Base-by-base conservation (phyloP, 1,284 basidiomycete species). In the Leccinum griseonigrum region DNA sequence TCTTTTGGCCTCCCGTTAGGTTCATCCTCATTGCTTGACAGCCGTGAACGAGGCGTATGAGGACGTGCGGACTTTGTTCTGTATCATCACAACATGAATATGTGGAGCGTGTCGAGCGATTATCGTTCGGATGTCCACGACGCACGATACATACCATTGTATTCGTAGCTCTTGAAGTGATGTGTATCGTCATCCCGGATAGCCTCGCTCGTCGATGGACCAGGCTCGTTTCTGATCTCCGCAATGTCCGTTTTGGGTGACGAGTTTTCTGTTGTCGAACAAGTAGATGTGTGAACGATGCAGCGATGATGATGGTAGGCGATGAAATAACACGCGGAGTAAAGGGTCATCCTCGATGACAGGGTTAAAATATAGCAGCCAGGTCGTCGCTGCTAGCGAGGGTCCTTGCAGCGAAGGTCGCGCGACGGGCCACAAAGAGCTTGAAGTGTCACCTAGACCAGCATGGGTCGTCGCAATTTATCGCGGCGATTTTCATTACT, bases 151-250 rank as follows among this genome's bases (percentile, higher is more conserved):
- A 26, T 64, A 92, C 94, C 94, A 69, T 97, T 97, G 66, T 88
- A 88, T 16, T 85, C 91, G 71, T 99, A 98, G 66, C 90, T 93
- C 63, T 93, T 84, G 76, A 98, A 99, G 76, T 99, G 98, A 73
- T 97, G 92, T 0, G 91, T 85, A 74, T 98, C 97, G 68, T 97
- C 93, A 67, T 96, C 93, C 40, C 88, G 78, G 32, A 62, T 48
- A 13, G 72, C 62, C 18, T 68, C 70, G 6, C 66, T 67, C 53
- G 73, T 66, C n/a, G 73, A 70, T n/a, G 72, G 68, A 8, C 69
- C 74, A 6, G 78, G 71, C 51, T 81, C 81, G n/a, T 75, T 73
- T 3, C 79, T 63, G 26, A 77, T 79, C 28, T 82, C 82, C 7
- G 79, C 67, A 34, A 85, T 68, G 54, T 70, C 75, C 1, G 79